Base-by-base conservation (phyloP, 345 rosid genomes). In the Jatropha curcas region DNA sequence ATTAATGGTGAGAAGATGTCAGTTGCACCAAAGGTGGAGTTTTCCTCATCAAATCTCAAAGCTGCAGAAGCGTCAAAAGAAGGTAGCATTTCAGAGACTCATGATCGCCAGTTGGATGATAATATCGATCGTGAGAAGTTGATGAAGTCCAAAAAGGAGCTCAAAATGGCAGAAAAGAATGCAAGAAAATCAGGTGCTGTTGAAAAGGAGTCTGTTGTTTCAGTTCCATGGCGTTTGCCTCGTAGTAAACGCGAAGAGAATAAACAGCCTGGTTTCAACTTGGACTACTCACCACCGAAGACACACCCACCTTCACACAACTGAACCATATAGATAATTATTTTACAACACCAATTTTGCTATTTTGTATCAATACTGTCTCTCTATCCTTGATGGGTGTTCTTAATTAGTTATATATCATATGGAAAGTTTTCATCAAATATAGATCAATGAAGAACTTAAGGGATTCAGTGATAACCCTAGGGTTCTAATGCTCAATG, bases 271-370 rank as follows among this genome's bases (percentile, higher is more conserved):
- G 87, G 80, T 65, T 90, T 90, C 73, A 85, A 81, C 76, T 82
- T 89, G 37, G 96, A 90, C 56, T 90, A 90, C 78, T 68, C 88
- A 71, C 89, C 88, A 34, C 96, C 96, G 17, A 87, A 85, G 67
- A 90, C 89, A 14, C 96, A 90, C 68, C 96, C 96, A 28, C 96
- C 96, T 73, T 85, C 89, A 55, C 96, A 90, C 76, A 90, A 90
- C 79, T 90, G 83, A 82, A 48, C 2, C 70, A 41, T 25, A 35
- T 9, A 13, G 24, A 31, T 3, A 33, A 0, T 4, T 11, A 56
- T 25, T 56, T 5, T 25, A 57, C 1, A 27, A 3, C 7, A 37
- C 33, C 28, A 55, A 25, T 70, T 24, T 72, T 63, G 37, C 58
- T 37, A 24, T 22, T 60, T 43, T 60, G 5, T 71, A 3, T 34